phyloP scores from a whole-genome alignment of 2,329 filamentous ascomycete species.

The Lasiodiplodia gonubiensis region DNA sequence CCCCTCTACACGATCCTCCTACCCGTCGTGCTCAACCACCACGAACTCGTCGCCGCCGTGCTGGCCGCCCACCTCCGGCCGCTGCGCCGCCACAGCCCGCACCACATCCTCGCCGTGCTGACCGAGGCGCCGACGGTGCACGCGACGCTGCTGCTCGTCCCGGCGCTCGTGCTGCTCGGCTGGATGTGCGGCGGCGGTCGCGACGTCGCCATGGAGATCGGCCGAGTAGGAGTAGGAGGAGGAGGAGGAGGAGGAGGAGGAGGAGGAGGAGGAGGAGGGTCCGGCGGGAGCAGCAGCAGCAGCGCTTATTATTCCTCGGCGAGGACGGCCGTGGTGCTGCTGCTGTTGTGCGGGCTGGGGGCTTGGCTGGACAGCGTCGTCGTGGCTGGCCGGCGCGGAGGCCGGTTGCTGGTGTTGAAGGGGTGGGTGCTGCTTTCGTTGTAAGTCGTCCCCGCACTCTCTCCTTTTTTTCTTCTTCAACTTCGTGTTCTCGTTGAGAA shows the following conservation, averaged over 20 bases:
- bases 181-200: neutral
- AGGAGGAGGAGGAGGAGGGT: neutral
- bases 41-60: neutral
- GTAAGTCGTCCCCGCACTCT: neutral
- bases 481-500: neutral
- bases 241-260: too few species aligned
- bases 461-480: neutral
- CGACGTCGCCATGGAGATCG: neutral
- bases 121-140: neutral
- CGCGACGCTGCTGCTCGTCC: neutral
- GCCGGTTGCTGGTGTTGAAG: neutral
- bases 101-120: neutral
- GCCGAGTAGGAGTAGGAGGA: neutral
- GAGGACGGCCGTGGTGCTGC: neutral
- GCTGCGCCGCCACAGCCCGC: neutral
- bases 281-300: neutral
- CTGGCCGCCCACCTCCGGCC: neutral
- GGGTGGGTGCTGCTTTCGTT: neutral
- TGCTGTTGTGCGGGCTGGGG: neutral
- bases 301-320: too few species aligned
- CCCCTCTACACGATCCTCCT: neutral
- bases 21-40: constrained; percentile 5
- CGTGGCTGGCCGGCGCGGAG: neutral
- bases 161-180: neutral
- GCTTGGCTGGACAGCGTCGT: neutral